Evolutionary conservation across 2,329 filamentous ascomycete genomes (phyloP).

Genomic region (Beauveria asiatica): DNA sequence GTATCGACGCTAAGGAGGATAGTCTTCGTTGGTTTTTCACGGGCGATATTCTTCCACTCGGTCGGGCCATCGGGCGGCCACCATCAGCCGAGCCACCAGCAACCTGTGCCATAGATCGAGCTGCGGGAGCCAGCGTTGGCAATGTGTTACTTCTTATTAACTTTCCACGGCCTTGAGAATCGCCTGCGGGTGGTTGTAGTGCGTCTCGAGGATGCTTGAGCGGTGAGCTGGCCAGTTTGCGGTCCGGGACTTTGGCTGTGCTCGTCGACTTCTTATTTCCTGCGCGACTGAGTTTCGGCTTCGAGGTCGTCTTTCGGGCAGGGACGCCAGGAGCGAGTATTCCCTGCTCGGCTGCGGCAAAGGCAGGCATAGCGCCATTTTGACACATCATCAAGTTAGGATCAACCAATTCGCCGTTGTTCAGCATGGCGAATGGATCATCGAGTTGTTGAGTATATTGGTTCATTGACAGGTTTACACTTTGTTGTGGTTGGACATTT

Average conservation of each 20-base stretch:
- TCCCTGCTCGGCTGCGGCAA: conserved; percentile 22
- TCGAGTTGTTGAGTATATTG: conserved; percentile 36
- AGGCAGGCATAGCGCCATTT: conserved; percentile 37
- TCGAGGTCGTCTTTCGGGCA: neutral
- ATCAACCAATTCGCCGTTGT: conserved; percentile 43
- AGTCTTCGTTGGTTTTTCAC: conserved; percentile 43
- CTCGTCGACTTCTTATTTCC: conserved; percentile 33
- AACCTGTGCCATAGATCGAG: conserved; percentile 27
- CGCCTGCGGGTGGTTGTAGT: conserved; percentile 46
- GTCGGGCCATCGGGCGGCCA: conserved; percentile 28
- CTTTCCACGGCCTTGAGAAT: conserved; percentile 40
- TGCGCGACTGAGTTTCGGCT: conserved; percentile 31
- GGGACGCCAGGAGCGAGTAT: conserved; percentile 11
- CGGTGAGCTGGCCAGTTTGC: conserved; percentile 39
- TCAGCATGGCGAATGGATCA: conserved; percentile 42
- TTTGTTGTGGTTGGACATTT: conserved; percentile 23
- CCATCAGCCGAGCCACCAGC: conserved; percentile 23
- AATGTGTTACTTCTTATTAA: conserved; percentile 30
- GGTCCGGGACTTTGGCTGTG: conserved; percentile 34
- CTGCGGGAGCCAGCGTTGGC: conserved; percentile 39
- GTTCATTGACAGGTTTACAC: neutral
- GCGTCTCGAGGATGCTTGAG: conserved; percentile 41
- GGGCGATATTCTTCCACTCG: conserved; percentile 43
- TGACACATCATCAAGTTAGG: conserved; percentile 51
- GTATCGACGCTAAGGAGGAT: conserved; percentile 48